phyloP scores from a whole-genome alignment of 2,329 filamentous ascomycete species.

The Cladophialophora exuberans region DNA sequence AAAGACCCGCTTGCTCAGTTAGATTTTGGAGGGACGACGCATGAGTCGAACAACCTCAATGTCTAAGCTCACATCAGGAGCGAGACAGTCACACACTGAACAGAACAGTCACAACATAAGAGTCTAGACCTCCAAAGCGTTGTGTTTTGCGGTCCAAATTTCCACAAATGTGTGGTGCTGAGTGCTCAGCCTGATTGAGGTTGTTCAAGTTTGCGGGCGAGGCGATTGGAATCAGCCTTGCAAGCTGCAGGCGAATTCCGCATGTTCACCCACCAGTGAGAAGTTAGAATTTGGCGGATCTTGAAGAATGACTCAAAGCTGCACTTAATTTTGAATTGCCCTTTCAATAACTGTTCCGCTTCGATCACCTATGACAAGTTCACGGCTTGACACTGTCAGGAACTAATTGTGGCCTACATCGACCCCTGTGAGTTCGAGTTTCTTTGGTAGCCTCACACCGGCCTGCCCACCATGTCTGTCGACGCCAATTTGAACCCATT shows the following conservation, averaged over 20 bases:
- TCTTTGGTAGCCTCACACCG: background rate
- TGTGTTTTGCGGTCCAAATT: background rate
- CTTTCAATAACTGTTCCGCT: too few relatives aligned
- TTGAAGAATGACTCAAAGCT: background rate
- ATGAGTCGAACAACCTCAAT: background rate
- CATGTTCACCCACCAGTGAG: slow-evolving; percentile 6
- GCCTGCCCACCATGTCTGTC: slow-evolving; percentile 11
- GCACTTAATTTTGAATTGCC: background rate
- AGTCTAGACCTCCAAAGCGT: background rate
- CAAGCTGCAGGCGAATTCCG: background rate
- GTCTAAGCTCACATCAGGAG: background rate
- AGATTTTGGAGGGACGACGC: too few relatives aligned
- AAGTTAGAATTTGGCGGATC: background rate
- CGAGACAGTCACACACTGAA: background rate
- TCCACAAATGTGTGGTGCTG: background rate
- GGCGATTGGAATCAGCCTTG: slow-evolving; percentile 3
- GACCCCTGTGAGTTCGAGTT: too few relatives aligned
- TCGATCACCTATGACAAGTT: too few relatives aligned
- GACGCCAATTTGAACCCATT: slow-evolving; percentile 59
- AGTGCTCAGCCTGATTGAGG: slow-evolving; percentile 10
- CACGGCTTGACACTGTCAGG: background rate
- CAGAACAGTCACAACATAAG: too few relatives aligned
- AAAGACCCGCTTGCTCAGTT: too few relatives aligned
- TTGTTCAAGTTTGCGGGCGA: slow-evolving; percentile 26
- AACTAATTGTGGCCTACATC: too few relatives aligned